Evolutionary conservation across 2,329 filamentous ascomycete species (phyloP), one percentile per base, ranked within the genome.

Genomic region (Pyrenochaeta sp.): DNA sequence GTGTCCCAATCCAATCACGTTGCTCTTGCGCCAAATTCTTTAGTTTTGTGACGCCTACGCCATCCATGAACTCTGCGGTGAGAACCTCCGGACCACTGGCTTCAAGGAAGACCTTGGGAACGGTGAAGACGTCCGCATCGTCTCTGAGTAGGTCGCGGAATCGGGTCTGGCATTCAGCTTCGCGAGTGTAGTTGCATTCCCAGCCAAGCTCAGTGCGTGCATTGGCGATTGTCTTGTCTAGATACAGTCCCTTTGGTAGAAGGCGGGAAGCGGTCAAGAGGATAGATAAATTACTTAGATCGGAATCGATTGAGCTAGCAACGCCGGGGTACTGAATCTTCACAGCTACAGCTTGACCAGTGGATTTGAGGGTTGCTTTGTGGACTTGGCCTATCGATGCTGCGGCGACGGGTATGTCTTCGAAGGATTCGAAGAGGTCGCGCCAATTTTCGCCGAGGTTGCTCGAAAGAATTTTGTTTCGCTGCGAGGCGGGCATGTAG

Each of bases 281-380:
- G 55, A 99, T 86, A 8, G 91, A 92, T 32, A 99, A 85, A 71
- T 99, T 99, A 78, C 92, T 96, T 1, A 99, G 85, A 71, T 99
- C 95, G 0, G 94, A 97, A 77, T 97, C 93, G 76, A 99, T 99
- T 3, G 93, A 98, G 76, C 92, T 90, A 19, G 94, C 92, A 1
- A 99, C 95, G 13, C 96, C 96, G 0, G 95, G 95, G 69, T 99
- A 99, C 77, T 99, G 95, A 9, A 99, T 90, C 78, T 99, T 99
- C 72, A 99, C 93, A 3, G 95, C 95, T 0, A 99, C 95, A 43
- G 84, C 83, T 64, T 89, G 84, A 39, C 90, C 89, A 40, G 85
- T 93, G 3, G 90, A 89, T 68, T 89, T 90, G 22, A 99, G 83
- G 0, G 88, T 87, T 2, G 93, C 95, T 58, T 89, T 88, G 79